Conservation (phyloP, 768 basidiomycete species). For the Mycena belliarum region DNA sequence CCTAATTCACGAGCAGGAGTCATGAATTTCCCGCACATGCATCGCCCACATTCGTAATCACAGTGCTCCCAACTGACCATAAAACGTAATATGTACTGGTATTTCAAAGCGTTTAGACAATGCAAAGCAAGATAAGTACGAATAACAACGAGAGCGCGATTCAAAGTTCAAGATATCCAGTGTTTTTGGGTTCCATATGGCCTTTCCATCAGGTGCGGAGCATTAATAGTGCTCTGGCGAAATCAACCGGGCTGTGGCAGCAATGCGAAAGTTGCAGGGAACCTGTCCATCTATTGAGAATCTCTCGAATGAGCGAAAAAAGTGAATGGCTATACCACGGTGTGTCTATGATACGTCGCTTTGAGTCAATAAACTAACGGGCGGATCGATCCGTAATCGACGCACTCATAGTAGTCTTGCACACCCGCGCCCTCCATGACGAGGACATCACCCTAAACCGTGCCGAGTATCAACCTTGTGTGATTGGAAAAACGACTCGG, state of each 20-base stretch:
- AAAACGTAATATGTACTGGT: background rate
- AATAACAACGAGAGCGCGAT: background rate
- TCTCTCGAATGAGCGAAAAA: background rate
- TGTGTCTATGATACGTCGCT: constrained; percentile 1
- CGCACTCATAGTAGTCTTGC: constrained; percentile 17
- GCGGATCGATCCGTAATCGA: background rate
- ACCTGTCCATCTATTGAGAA: background rate
- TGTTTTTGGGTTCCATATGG: too few relatives aligned
- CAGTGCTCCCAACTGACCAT: background rate
- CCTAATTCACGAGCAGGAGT: background rate
- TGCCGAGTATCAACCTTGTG: background rate
- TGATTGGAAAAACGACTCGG: background rate
- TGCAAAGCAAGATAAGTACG: background rate
- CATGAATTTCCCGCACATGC: background rate
- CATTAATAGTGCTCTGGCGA: constrained; percentile 1
- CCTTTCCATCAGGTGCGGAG: too few relatives aligned
- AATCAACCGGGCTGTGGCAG: constrained; percentile 18
- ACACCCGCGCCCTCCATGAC: constrained; percentile 17
- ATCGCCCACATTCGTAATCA: background rate
- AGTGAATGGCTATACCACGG: constrained; percentile 12
- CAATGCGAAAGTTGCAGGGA: constrained; percentile 18
- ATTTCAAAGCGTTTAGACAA: background rate
- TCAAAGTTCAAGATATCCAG: background rate
- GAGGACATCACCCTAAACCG: constrained; percentile 8
- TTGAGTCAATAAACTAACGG: background rate